Percentiles rank a stretch among this genome's conserved stretches.
Evolutionary conservation across 2,329 filamentous ascomycete genomes (phyloP).

Genomic region (Phialemonium atrogriseum): DNA sequence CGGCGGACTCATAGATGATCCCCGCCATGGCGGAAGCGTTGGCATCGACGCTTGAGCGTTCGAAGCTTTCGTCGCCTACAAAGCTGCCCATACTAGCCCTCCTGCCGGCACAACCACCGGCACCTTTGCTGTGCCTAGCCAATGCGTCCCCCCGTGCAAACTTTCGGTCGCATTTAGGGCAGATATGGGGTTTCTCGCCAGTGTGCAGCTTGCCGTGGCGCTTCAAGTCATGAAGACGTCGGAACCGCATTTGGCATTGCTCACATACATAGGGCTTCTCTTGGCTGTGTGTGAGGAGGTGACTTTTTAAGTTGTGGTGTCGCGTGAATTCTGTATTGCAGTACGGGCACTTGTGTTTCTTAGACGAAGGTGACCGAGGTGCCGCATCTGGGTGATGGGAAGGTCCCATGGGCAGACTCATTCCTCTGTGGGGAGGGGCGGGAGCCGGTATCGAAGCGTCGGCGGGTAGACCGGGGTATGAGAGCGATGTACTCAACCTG

Average conservation of each 20-base stretch:
- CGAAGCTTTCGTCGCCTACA: conserved; percentile 67
- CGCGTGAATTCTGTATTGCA: conserved; percentile 95
- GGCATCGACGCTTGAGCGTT: conserved; percentile 38
- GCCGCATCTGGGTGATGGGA: conserved; percentile 32
- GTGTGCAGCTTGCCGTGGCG: conserved; percentile 95
- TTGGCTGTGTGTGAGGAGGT: conserved; percentile 93
- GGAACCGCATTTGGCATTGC: conserved; percentile 87
- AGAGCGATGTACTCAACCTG: conserved; percentile 41
- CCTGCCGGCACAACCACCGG: conserved; percentile 88
- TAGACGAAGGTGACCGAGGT: conserved; percentile 63
- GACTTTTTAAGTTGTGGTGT: conserved; percentile 95
- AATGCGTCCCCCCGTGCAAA: conserved; percentile 94
- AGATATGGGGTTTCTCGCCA: conserved; percentile 90
- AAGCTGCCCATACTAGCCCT: conserved; percentile 80
- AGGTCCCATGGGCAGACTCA: conserved; percentile 49
- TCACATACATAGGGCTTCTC: conserved; percentile 95
- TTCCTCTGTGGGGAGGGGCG: conserved; percentile 34
- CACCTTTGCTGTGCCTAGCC: conserved; percentile 89
- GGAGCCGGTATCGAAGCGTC: conserved; percentile 33
- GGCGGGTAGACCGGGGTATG: conserved; percentile 44
- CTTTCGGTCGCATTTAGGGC: conserved; percentile 86
- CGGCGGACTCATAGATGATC: conserved; percentile 45
- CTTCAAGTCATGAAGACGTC: conserved; percentile 89
- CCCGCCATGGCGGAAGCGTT: conserved; percentile 52
- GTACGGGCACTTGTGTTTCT: conserved; percentile 94